Evolutionary conservation across 768 basidiomycete species (phyloP).

Genomic region (Hericium coralloides): DNA sequence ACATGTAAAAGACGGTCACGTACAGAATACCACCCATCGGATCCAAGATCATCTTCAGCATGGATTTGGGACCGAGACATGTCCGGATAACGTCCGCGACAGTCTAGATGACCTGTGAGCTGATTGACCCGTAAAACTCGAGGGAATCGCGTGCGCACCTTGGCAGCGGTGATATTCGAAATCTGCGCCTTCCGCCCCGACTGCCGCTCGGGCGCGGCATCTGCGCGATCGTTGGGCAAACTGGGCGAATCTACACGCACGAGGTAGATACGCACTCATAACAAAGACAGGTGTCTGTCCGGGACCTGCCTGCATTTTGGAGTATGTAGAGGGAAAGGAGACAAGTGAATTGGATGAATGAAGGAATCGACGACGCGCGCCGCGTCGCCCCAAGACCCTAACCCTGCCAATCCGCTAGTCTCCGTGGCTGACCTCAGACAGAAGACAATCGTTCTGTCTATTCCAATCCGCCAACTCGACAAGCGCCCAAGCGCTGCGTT

Average conservation of each 20-base stretch:
- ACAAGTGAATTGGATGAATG: not conserved
- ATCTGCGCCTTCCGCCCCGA: conserved; percentile 93
- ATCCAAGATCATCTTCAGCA: conserved; percentile 99
- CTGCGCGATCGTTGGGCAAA: conserved; percentile 29
- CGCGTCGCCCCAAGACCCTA: too few species aligned
- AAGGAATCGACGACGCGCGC: too few species aligned
- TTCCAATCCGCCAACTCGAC: too few species aligned
- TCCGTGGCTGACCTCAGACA: too few species aligned
- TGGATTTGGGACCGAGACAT: conserved; percentile 94
- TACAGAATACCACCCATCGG: conserved; percentile 99
- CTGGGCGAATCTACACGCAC: not conserved
- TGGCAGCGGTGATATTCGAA: conserved; percentile 95
- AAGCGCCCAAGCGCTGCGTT: too few species aligned
- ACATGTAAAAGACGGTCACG: conserved; percentile 19
- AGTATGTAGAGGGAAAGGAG: not conserved
- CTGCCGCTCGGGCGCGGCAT: conserved; percentile 90
- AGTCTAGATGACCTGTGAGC: conserved; percentile 40
- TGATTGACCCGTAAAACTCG: not conserved
- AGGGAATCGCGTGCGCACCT: conserved; percentile 39
- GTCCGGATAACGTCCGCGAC: conserved; percentile 98
- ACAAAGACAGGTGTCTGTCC: conserved; percentile 78
- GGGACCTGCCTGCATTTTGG: conserved; percentile 20
- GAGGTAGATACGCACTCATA: conserved; percentile 46
- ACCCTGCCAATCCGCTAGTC: too few species aligned
- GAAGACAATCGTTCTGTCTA: too few species aligned